Evolutionary conservation across 2,329 filamentous ascomycete species (phyloP).

Genomic region (Diaporthe amygdali): DNA sequence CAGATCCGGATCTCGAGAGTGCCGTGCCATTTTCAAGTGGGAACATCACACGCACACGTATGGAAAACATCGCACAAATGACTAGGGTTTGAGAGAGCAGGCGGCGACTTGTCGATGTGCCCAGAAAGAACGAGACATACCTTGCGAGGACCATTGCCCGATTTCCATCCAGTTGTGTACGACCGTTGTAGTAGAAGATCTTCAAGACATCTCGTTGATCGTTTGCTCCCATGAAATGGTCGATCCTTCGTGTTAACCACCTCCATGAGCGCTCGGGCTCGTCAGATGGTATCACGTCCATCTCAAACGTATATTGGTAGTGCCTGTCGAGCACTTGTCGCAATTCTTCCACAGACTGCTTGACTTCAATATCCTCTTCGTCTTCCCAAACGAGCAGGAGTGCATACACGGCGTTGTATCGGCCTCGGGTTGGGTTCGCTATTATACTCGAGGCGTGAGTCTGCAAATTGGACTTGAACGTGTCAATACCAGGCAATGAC

Average conservation of each 20-base stretch:
- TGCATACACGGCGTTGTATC: constrained; percentile 58
- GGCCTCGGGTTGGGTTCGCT: constrained; percentile 54
- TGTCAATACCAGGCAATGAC: constrained; percentile 53
- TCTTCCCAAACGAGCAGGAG: constrained; percentile 64
- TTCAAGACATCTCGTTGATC: constrained; percentile 63
- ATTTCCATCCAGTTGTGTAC: constrained; percentile 59
- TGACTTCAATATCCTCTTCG: constrained; percentile 50
- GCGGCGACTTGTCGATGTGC: background rate
- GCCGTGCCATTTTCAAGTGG: too few species aligned
- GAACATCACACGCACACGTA: constrained; percentile 28
- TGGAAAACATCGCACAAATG: background rate
- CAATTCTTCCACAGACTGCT: constrained; percentile 51
- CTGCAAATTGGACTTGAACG: constrained; percentile 58
- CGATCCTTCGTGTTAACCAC: constrained; percentile 58
- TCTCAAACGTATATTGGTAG: constrained; percentile 57
- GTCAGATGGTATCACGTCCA: constrained; percentile 54
- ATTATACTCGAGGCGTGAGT: constrained; percentile 54
- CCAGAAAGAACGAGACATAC: constrained; percentile 40
- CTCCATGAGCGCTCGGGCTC: constrained; percentile 57
- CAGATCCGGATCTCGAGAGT: too few species aligned
- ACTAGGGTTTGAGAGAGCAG: background rate
- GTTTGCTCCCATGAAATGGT: constrained; percentile 56
- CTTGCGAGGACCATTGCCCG: constrained; percentile 64
- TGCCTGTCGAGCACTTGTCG: constrained; percentile 55
- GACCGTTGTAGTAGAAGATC: constrained; percentile 63